Conservation (phyloP, 2,329 filamentous ascomycete species). For the Fusarium phyllophilum region DNA sequence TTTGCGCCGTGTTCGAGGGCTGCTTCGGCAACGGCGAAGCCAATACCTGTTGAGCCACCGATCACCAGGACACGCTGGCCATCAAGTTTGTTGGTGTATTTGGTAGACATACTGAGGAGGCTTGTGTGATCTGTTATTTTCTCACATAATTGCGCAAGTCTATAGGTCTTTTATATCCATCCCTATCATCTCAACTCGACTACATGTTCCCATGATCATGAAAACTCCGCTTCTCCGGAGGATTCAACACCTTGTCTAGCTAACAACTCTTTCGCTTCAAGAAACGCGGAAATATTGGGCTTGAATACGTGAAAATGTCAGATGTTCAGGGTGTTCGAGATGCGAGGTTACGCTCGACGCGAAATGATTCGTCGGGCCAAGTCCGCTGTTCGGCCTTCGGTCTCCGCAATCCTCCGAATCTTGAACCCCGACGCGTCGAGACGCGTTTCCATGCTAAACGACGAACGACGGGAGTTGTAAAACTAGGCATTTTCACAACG, state of each 20-base stretch:
- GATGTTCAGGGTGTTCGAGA: not conserved
- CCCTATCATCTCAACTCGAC: not conserved
- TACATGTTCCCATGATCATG: accelerated
- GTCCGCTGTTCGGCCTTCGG: not conserved
- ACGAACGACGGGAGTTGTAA: too few relatives aligned
- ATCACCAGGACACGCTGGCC: not conserved
- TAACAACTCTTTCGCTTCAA: accelerated
- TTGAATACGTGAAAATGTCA: too few relatives aligned
- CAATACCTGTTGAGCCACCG: not conserved
- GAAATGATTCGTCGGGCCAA: not conserved
- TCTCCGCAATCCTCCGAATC: not conserved
- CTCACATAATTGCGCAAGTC: accelerated
- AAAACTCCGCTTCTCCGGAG: not conserved
- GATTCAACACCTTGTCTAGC: not conserved
- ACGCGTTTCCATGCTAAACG: not conserved
- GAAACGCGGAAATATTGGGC: accelerated
- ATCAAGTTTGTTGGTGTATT: not conserved
- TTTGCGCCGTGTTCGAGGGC: not conserved
- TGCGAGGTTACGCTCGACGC: not conserved
- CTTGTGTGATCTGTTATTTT: not conserved
- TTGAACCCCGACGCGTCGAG: not conserved
- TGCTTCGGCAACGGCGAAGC: not conserved
- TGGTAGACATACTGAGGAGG: not conserved
- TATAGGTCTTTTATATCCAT: not conserved
- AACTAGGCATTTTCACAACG: not conserved